Base-by-base conservation (phyloP, 2,329 filamentous ascomycete genomes). In the Phyllachora maydis region DNA sequence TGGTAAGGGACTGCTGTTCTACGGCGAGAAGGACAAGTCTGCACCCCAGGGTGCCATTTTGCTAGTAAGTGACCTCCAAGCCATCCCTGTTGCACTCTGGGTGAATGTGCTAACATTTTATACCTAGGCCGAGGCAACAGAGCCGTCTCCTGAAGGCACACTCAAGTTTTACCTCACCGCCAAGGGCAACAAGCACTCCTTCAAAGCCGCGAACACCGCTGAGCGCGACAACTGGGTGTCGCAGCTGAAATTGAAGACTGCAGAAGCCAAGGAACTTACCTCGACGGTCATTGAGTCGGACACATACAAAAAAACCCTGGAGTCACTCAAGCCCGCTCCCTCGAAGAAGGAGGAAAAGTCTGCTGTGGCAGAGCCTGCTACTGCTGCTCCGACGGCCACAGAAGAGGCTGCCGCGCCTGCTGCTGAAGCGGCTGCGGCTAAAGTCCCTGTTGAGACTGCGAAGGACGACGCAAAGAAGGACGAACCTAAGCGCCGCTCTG, bases 161-260 rank as follows among this genome's bases (percentile, higher is more conserved):
- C 64, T 66, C 53, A 83, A 88, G 54, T 92, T 98, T 60, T 59
- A 69, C 43, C 76, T 95, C 60, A 78, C 73, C 45, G 54, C 77
- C 44, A 71, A 75, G 52, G 76, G 75, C 37, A 74, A 90, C 55
- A 91, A 92, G 69, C 82, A 93, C 65, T 65, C 65, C 30, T 92
- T 98, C 64, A 85, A 93, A 66, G 79, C 85, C 28, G 42, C 57
- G 39, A 72, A 44, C 40, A 40, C 65, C 23, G 56, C 67, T 29
- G 82, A 93, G 56, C 82, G 85, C 45, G 81, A 92, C 50, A 79
- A 76, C 63, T 95, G 88, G 88, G 67, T 91, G 40, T 55, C 69
- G 32, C 75, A 83, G 42, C 49, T 92, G 37, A 82, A 88, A 65
- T 54, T 65, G 41, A 79, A 83, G 60, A 65, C 77, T 25, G 63